These are phyloP conservation scores for Chrysoporthe austroafricana DNA, from an alignment of 2,329 filamentous ascomycete species.

Conservation along the genomic window DNA sequence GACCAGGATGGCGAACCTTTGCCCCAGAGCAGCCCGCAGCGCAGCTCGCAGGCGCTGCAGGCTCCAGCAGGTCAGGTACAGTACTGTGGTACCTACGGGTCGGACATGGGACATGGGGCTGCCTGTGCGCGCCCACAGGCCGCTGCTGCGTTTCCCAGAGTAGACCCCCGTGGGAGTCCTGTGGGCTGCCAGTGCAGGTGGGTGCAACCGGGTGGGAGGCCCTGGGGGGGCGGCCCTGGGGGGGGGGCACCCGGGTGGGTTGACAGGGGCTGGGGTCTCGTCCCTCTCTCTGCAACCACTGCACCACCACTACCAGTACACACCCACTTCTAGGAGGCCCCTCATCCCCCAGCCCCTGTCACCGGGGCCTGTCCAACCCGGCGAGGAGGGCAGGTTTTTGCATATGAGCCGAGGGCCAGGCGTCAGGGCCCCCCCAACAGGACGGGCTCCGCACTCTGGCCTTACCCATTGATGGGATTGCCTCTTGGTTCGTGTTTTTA, in stretches of 20 bases:
- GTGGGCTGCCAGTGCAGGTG: neutral
- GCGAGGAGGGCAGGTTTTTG: neutral
- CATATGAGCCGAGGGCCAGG: slow-evolving; percentile 6
- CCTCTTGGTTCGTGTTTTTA: neutral
- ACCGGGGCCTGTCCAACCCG: neutral
- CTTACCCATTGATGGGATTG: neutral
- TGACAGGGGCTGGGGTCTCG: neutral
- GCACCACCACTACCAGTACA: neutral
- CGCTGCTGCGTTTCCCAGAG: slow-evolving; percentile 1
- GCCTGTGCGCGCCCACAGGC: neutral
- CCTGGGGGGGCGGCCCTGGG: neutral
- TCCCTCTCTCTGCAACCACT: neutral
- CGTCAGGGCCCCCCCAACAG: neutral
- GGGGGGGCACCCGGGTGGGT: neutral
- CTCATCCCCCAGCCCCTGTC: neutral
- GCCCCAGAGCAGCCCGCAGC: neutral
- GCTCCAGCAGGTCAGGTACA: neutral
- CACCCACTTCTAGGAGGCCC: neutral
- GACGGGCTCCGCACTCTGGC: neutral
- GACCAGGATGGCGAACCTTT: neutral
- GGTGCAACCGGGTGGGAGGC: neutral
- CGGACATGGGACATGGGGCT: neutral
- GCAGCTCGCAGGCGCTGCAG: slow-evolving; percentile 1
- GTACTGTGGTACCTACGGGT: neutral
- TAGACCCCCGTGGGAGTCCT: neutral